Conservation (phyloP, 768 basidiomycete genomes). For the Leccinum truebloodii region DNA sequence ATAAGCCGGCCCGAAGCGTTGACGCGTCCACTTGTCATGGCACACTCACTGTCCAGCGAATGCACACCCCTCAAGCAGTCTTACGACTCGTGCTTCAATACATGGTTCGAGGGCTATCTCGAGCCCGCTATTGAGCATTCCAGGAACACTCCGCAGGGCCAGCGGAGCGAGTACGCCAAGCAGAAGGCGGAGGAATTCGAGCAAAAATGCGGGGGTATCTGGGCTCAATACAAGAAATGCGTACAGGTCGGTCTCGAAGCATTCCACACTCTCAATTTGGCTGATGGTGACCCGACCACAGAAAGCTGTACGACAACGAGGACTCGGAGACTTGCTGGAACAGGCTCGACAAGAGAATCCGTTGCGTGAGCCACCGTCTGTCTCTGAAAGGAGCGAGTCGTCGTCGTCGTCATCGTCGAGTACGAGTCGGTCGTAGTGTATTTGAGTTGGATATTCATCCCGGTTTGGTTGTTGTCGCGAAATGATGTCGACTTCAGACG, state of each 20-base stretch:
- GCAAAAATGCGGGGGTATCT: constrained; percentile 77
- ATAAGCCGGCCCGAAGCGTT: constrained; percentile 14
- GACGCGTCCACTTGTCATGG: constrained; percentile 46
- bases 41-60: constrained; percentile 75
- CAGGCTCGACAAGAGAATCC: constrained; percentile 84
- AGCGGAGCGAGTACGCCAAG: constrained; percentile 63
- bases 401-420: constrained; percentile 4
- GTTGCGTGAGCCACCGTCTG: constrained; percentile 55
- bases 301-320: constrained; percentile 81
- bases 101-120: constrained; percentile 97
- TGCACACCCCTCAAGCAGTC: constrained; percentile 89
- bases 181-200: constrained; percentile 89
- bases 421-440: constrained; percentile 11
- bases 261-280: background rate
- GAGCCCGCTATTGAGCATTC: constrained; percentile 65
- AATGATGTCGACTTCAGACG: constrained; percentile 28
- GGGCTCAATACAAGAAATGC: constrained; percentile 79
- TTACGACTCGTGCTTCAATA: constrained; percentile 95
- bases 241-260: constrained; percentile 60
- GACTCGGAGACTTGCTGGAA: constrained; percentile 70
- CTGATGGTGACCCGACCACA: constrained; percentile 29
- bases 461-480: background rate
- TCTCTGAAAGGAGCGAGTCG: constrained; percentile 9
- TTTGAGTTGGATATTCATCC: background rate
- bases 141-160: constrained; percentile 40